Conservation (phyloP, 306 rosid species). For the Dalbergia cultrata region DNA sequence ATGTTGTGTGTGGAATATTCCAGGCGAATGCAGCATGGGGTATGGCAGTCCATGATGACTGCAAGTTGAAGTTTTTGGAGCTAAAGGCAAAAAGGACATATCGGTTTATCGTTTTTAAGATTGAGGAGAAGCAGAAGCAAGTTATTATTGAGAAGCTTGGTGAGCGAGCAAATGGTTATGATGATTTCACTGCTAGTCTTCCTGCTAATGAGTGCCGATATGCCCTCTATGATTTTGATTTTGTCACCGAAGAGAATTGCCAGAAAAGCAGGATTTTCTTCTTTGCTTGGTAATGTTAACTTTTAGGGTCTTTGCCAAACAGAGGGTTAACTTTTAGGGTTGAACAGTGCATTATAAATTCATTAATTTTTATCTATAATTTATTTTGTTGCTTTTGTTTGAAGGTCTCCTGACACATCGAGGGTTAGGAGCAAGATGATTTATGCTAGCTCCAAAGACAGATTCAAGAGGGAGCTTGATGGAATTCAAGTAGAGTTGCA, state of each 20-base stretch:
- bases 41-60: conserved; percentile 84
- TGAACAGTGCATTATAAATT: not conserved
- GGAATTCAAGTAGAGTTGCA: conserved; percentile 87
- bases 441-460: conserved; percentile 91
- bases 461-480: conserved; percentile 95
- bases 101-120: conserved; percentile 76
- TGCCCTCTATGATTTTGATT: conserved; percentile 87
- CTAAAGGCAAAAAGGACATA: conserved; percentile 83
- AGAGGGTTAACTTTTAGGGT: conserved; percentile 12
- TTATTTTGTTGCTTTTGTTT: conserved; percentile 41
- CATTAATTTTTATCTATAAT: not conserved
- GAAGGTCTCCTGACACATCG: conserved; percentile 84
- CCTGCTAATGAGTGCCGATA: conserved; percentile 87
- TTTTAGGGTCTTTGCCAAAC: conserved; percentile 15
- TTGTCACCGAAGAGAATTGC: conserved; percentile 75
- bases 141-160: conserved; percentile 86
- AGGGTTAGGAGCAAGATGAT: conserved; percentile 95
- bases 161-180: conserved; percentile 74
- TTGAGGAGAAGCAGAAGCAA: conserved; percentile 91
- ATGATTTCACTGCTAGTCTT: conserved; percentile 75
- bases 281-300: conserved; percentile 72
- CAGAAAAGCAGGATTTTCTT: conserved; percentile 88
- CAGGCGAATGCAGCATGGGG: conserved; percentile 90
- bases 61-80: conserved; percentile 80
- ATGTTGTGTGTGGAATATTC: conserved; percentile 29